A percentile compares a stretch with the other conserved stretches of the same genome.
phyloP scores from a whole-genome alignment of 106 monocot species.

The Dendrobium chrysotoxum region DNA sequence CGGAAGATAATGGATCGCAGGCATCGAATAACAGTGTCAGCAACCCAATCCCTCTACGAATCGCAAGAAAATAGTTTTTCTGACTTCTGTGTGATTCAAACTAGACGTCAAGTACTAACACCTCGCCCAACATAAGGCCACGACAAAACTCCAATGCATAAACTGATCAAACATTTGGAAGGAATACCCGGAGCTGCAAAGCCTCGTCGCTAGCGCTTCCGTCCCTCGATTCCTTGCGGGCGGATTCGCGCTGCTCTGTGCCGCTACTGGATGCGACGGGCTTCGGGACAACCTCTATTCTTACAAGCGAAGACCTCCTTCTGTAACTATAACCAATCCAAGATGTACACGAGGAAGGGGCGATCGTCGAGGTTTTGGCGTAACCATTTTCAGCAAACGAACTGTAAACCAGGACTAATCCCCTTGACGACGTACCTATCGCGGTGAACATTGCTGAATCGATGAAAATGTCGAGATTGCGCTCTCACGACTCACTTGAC shows the following conservation, averaged over 20 bases:
- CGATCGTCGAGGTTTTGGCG: background rate
- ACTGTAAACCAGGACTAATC: background rate
- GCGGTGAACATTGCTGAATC: conserved; percentile 1
- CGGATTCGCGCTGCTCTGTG: background rate
- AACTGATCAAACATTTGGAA: conserved; percentile 2
- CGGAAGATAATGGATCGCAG: too few species aligned
- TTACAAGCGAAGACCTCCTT: background rate
- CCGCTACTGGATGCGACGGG: conserved; percentile 3
- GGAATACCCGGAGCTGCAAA: conserved; percentile 5
- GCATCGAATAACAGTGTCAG: too few species aligned
- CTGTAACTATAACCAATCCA: background rate
- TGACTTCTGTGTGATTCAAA: too few species aligned
- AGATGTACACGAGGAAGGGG: background rate
- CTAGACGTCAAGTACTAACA: background rate
- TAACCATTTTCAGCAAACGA: background rate
- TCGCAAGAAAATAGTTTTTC: background rate
- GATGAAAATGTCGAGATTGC: background rate
- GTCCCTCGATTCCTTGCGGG: background rate
- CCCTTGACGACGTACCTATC: background rate
- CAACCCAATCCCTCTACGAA: background rate
- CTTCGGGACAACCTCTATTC: background rate
- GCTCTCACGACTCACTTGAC: background rate
- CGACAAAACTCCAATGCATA: background rate
- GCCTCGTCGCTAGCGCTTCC: background rate
- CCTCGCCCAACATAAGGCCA: background rate